phyloP scores from a whole-genome alignment of 208 protist species.

The Herpetomonas samuelpessoai region DNA sequence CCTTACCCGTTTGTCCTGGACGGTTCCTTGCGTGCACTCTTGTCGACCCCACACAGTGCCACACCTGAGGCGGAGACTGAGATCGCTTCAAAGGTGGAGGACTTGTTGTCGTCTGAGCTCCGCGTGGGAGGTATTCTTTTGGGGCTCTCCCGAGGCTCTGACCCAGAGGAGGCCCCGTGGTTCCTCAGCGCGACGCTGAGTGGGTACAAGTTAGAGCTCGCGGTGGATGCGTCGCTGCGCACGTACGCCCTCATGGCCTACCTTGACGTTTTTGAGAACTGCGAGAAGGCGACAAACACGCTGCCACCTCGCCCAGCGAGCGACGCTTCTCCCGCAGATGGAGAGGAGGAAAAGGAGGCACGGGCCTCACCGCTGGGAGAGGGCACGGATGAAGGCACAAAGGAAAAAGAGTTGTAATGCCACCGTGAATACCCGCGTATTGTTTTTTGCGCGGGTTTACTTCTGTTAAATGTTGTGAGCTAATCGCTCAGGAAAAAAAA shows the following conservation, averaged over 20 bases:
- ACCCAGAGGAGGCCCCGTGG: constrained; percentile 31
- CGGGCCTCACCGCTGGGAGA: too few relatives aligned
- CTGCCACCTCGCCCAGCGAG: neutral
- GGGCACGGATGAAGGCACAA: too few relatives aligned
- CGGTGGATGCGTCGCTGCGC: constrained; percentile 76
- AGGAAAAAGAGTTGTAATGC: too few relatives aligned
- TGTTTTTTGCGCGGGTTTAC: too few relatives aligned
- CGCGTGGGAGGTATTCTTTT: constrained; percentile 66
- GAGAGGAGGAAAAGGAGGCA: neutral
- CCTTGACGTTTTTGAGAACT: constrained; percentile 35
- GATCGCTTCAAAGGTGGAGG: constrained; percentile 8
- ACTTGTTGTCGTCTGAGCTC: constrained; percentile 37
- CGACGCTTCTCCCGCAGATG: neutral
- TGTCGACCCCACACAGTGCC: constrained; percentile 26
- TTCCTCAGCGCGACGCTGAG: constrained; percentile 84
- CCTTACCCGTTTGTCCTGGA: constrained; percentile 31
- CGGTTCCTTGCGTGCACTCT: constrained; percentile 23
- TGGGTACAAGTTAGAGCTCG: constrained; percentile 77
- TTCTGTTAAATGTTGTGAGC: too few relatives aligned
- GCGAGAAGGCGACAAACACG: constrained; percentile 7
- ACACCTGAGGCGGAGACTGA: constrained; percentile 18
- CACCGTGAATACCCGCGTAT: too few relatives aligned
- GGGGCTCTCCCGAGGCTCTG: constrained; percentile 26
- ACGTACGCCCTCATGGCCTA: constrained; percentile 76
- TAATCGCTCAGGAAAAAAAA: too few relatives aligned